Conservation (phyloP, 352 stramenopile genomes). For the Phytophthora sp. region DNA sequence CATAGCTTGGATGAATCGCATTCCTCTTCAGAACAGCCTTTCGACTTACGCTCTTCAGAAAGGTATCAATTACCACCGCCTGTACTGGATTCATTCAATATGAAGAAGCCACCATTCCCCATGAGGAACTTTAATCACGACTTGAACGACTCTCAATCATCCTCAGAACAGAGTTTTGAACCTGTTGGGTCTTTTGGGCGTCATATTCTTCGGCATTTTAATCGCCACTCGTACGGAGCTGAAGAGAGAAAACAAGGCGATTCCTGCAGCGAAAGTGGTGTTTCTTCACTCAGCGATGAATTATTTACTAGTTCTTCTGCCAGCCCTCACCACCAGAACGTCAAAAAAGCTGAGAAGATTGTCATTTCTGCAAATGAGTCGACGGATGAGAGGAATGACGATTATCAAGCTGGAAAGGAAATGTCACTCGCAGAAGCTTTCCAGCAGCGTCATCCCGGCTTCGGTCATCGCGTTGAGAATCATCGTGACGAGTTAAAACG, state of each 20-base stretch:
- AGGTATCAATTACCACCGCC: conserved; percentile 35
- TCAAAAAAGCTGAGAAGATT: conserved; percentile 29
- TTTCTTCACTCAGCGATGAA: conserved; percentile 1
- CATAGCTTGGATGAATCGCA: background rate
- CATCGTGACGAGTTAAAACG: conserved; percentile 40
- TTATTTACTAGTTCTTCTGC: conserved; percentile 12
- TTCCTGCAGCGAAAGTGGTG: conserved; percentile 20
- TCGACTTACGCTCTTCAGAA: background rate
- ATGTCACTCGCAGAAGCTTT: conserved; percentile 71
- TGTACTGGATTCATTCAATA: conserved; percentile 46
- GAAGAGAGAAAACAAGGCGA: conserved; percentile 37
- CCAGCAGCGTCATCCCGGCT: conserved; percentile 58
- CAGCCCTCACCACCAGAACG: conserved; percentile 12
- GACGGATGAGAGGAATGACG: background rate
- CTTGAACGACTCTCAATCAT: conserved; percentile 13
- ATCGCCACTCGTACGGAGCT: conserved; percentile 2
- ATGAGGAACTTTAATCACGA: conserved; percentile 13
- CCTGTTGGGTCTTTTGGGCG: no score
- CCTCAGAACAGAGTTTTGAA: conserved; percentile 7
- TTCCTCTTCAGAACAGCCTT: conserved; percentile 16
- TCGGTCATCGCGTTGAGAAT: conserved; percentile 42
- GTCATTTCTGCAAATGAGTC: conserved; percentile 21
- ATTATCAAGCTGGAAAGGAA: conserved; percentile 5
- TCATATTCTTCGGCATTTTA: conserved; percentile 2
- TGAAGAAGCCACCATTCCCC: conserved; percentile 51